Conservation (phyloP, 352 stramenopile genomes). For the Phytophthora multivora region DNA sequence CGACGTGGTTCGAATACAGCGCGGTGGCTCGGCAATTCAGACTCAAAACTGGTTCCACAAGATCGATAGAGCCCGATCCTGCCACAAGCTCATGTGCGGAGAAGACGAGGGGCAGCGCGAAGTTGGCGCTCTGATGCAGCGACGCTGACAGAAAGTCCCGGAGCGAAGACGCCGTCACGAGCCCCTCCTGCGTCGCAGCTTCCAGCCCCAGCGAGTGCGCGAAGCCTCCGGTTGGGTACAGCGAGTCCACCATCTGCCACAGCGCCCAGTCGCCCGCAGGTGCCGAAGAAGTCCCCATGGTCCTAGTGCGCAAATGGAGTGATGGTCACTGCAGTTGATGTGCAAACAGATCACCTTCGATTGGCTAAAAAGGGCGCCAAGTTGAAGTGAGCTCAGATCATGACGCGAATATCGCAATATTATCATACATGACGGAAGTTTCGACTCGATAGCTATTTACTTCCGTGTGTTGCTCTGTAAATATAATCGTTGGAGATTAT, state of each 20-base stretch:
- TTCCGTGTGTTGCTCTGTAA: too few species aligned
- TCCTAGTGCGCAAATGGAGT: constrained; percentile 7
- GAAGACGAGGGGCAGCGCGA: constrained; percentile 74
- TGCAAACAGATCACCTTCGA: constrained; percentile 1
- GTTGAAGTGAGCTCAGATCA: too few species aligned
- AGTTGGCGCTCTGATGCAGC: constrained; percentile 77
- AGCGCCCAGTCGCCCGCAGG: constrained; percentile 46
- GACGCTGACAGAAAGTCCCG: constrained; percentile 61
- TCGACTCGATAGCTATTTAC: neutral
- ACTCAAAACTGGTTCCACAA: constrained; percentile 52
- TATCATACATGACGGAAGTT: neutral
- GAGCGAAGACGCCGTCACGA: constrained; percentile 54
- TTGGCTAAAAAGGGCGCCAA: constrained; percentile 9
- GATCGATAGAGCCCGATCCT: neutral
- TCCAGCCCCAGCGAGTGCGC: constrained; percentile 83
- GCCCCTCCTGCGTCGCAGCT: constrained; percentile 70
- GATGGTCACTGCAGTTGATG: constrained; percentile 8
- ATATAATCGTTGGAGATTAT: too few species aligned
- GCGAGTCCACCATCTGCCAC: constrained; percentile 86
- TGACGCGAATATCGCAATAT: too few species aligned
- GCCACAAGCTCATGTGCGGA: constrained; percentile 40
- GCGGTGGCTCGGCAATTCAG: constrained; percentile 60
- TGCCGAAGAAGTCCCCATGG: neutral
- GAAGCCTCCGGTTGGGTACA: constrained; percentile 85
- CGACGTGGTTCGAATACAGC: constrained; percentile 82